Base-by-base conservation (phyloP, 1,284 basidiomycete species). In the Xanthoconium separans region DNA sequence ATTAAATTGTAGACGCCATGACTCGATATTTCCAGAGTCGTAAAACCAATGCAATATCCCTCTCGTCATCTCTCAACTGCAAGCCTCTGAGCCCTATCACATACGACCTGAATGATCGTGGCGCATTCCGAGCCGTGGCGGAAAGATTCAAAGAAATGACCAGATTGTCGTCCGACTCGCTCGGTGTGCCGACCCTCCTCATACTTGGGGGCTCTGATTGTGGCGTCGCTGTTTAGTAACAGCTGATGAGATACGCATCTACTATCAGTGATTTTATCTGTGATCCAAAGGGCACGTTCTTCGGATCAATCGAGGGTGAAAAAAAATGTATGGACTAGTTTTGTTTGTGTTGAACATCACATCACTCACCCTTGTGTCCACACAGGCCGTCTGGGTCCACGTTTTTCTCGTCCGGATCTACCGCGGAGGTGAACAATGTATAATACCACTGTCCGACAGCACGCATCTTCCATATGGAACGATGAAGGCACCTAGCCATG, bases 211-310 rank as follows among this genome's bases (percentile, higher is more conserved):
- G 29, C 20, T 22, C 37, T 60, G 61, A 67, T 68, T 5, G 54
- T 66, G 62, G 55, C 51, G 62, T 37, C 18, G 31, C 44, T 27
- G 20, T 49, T 41, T 50, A 41, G 46, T 44, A 43, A 59, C 59
- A 49, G 45, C 27, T 7, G 27, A 52, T 44, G 40, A 44, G 18
- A 56, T 40, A 44, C 42, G 39, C 55, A 48, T 44, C 3, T 47
- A 43, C 2, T n/a, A 42, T 52, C 44, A 31, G 27, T 42, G 46
- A 47, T 44, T 49, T 41, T 30, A 31, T n/a, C 33, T 47, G 24
- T 45, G 13, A 16, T 44, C 30, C 4, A 40, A 40, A 40, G 3
- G 16, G 41, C 13, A 34, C 33, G 22, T 34, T 34, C 20, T 54
- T 63, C 55, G 51, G 56, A 60, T 53, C 61, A 44, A 18, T 44